These are phyloP conservation scores for Melampsora larici-populina DNA, from an alignment of 1,284 basidiomycete species.

Conservation along the genomic window DNA sequence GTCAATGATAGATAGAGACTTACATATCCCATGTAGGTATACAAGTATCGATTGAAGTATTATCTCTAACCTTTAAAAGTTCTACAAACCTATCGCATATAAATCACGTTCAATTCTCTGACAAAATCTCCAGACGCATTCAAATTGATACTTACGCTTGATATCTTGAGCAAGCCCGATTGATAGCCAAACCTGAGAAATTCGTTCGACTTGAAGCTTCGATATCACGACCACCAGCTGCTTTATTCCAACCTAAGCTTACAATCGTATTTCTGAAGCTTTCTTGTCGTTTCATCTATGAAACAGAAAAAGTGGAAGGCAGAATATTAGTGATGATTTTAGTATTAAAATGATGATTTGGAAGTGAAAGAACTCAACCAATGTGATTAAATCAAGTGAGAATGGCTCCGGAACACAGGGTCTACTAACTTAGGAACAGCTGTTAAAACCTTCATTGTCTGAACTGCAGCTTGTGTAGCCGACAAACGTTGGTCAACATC, in stretches of 20 bases:
- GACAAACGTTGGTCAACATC: not conserved
- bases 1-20: not conserved
- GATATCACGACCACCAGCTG: not conserved
- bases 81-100: constrained; percentile 1
- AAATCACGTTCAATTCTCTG: not conserved
- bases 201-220: not conserved
- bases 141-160: not conserved
- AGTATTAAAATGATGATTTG: not conserved
- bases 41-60: not conserved
- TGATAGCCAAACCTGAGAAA: not conserved
- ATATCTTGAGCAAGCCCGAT: not conserved
- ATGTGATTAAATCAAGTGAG: not conserved
- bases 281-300: not conserved
- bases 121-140: not conserved
- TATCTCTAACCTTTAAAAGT: not conserved
- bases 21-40: constrained; percentile 50
- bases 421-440: not conserved
- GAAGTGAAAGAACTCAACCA: not conserved
- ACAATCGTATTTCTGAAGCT: not conserved
- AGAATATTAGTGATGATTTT: not conserved
- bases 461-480: not conserved
- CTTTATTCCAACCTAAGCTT: not conserved
- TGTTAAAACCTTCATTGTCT: not conserved
- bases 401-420: not conserved
- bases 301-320: not conserved